Evolutionary conservation across 306 rosid genomes (phyloP).

Genomic region (Pyrus bretschneideri): DNA sequence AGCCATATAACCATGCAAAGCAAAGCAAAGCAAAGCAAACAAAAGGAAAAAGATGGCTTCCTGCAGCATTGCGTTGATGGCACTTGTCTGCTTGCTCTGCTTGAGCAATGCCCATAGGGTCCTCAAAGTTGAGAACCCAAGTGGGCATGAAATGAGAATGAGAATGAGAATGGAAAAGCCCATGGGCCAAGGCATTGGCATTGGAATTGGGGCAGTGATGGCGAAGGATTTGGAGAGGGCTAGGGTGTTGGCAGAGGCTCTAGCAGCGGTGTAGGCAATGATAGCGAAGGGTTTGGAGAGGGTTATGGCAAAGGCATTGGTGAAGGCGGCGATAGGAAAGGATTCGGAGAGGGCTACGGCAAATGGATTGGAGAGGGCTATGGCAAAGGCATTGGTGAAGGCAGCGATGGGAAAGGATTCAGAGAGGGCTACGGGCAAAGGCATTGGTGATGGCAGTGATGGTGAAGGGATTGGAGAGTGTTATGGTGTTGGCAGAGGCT

Average conservation of each 20-base stretch:
- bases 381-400: not conserved
- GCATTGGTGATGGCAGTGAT: too few relatives aligned
- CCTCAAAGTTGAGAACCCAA: not conserved
- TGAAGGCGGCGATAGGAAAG: not conserved
- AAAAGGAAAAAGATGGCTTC: not conserved
- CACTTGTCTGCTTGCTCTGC: not conserved
- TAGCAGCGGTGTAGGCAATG: not conserved
- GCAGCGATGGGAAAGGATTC: not conserved
- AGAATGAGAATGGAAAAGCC: not conserved
- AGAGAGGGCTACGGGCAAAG: not conserved
- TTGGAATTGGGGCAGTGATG: not conserved
- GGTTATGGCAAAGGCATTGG: not conserved
- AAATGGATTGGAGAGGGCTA: not conserved
- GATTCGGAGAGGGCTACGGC: not conserved
- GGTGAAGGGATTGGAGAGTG: too few relatives aligned
- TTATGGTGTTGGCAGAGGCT: not conserved
- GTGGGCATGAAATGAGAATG: not conserved
- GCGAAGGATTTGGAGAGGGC: not conserved
- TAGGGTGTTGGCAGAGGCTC: not conserved
- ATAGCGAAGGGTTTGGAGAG: not conserved
- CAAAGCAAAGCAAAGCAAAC: slow-evolving; percentile 1
- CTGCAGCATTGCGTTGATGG: not conserved
- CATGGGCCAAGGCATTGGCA: not conserved
- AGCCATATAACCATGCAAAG: not conserved
- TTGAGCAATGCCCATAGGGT: slow-evolving; percentile 2